Base-by-base conservation (phyloP, 768 basidiomycete genomes). In the Calocybe indica region DNA sequence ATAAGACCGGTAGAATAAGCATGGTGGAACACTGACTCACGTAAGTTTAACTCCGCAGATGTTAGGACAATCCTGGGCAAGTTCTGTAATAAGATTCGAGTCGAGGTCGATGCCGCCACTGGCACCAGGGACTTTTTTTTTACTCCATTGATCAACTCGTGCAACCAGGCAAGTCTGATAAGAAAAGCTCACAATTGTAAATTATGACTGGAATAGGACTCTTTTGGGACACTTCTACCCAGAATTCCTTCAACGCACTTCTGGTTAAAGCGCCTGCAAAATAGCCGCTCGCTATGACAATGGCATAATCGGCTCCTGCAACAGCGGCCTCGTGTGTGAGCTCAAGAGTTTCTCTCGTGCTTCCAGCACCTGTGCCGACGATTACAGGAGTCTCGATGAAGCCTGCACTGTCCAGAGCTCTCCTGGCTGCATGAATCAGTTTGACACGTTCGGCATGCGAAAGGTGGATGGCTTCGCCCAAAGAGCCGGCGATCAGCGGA, bases 101-200 rank as follows among this genome's bases (percentile, higher is more conserved):
- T 92, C 90, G 54, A 96, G 66, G 67, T 97, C 91, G 55, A 97
- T 88, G 8, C 93, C 92, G 3, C 87, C 89, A 48, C 85, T 79
- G 3, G 90, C 92, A 29, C 82, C 88, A 55, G 92, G 93, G 69
- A 83, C 91, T 22, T 22, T 22, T 22, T 22, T 22, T 22, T 22
- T 22, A 22, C 2, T 43, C 11, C 36, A 43, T 10, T 32, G 38
- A 46, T 42, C 22, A 15, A 12, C 40, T 45, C 9, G 34, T 49
- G 53, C 41, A 57, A 50, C 32, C 33, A 46, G 44, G 41, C 45
- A 47, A n/a, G 14, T 28, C 36, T 35, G 28, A 47, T 13, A 37
- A 22, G n/a, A 43, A 46, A 37, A 5, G 69, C 83, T 62, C 54
- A 87, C 88, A 93, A 58, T 92, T 92, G 70, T 93, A 94, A 41